Base-by-base conservation (phyloP, 768 basidiomycete species). In the Boletus insuetus region DNA sequence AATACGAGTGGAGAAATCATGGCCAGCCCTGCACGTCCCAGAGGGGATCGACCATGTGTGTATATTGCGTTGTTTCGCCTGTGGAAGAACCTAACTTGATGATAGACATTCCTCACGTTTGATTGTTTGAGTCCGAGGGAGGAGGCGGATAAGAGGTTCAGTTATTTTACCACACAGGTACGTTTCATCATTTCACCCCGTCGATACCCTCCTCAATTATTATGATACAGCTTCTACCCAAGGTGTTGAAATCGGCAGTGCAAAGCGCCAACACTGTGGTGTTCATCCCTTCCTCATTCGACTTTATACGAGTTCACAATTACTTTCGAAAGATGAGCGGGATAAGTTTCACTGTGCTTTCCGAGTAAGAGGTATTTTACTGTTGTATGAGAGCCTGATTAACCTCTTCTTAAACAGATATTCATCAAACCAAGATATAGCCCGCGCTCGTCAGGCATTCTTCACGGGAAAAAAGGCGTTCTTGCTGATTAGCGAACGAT, bases 271-370 rank as follows among this genome's bases (percentile, higher is more conserved):
- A 94, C 68, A 94, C 94, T 0, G 80, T 87, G 48, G 79, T 98
- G 59, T 91, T 98, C 68, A 76, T 99, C 17, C 94, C 97, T 0
- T 95, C 93, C 0, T 98, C 95, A 49, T 95, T 96, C 68, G 97
- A 98, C 73, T 98, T 95, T 68, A 91, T 98, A 54, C 84, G 94
- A 20, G 78, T 99, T 10, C 88, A 90, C 55, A 94, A 94, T 56
- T 78, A 91, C 72, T 85, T 98, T 74, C 81, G 85, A 51, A 92
- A 90, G 70, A 75, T 80, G 54, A 75, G 80, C 12, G 82, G 84
- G 16, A 77, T 91, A 34, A 81, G 84, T 1, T 96, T 89, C 67
- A 74, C 89, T 4, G 84, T 95, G 26, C 83, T 99, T 46, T 97
- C 94, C 3, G 97, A 99, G 91, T 97, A 66, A 61, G 83, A 8